Conservation (phyloP, 306 rosid genomes). For the Pachyrhizus erosus region DNA sequence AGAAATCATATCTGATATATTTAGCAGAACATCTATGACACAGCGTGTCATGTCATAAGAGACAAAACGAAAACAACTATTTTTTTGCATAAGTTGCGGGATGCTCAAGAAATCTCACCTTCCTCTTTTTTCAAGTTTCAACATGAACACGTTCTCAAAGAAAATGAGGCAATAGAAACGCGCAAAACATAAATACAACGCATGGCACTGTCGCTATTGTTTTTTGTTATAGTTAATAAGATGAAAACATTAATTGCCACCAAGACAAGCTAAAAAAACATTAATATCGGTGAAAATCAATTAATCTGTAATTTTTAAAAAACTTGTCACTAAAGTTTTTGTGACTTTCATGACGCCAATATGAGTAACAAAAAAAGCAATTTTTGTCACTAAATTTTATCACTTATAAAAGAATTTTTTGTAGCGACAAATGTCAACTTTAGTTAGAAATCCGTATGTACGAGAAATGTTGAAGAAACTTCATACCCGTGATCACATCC, state of each 20-base stretch:
- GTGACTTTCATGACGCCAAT: too few species aligned
- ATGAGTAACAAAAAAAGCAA: too few species aligned
- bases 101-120: background rate
- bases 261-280: background rate
- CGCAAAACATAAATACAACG: background rate
- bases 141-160: background rate
- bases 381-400: too few species aligned
- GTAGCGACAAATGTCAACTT: background rate
- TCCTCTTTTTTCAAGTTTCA: background rate
- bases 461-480: background rate
- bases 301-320: too few species aligned
- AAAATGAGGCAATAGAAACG: background rate
- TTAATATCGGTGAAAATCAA: too few species aligned
- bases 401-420: too few species aligned
- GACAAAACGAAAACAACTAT: background rate
- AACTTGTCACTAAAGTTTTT: too few species aligned
- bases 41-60: background rate
- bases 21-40: background rate
- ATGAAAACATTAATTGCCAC: background rate
- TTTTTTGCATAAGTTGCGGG: background rate
- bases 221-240: background rate
- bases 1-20: background rate
- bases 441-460: background rate
- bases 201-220: background rate
- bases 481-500: slow-evolving; percentile 77